Percentiles rank a stretch among this genome's conserved stretches.
phyloP scores from a whole-genome alignment of 2,329 filamentous ascomycete species.

The Bretziella fagacearum region DNA sequence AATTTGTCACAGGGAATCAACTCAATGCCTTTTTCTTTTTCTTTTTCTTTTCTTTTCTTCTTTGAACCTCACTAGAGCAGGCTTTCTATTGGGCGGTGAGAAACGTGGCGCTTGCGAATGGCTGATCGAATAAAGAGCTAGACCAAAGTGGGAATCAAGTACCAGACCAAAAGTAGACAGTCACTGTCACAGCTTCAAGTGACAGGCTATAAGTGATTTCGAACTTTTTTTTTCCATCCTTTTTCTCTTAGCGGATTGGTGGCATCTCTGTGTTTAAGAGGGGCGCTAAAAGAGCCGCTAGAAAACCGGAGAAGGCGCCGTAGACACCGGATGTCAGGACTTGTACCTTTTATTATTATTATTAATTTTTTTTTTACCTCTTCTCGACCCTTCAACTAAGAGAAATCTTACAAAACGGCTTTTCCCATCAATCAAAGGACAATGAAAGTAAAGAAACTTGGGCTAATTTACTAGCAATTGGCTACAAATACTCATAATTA shows the following conservation, averaged over 20 bases:
- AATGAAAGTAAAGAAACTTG: too few species aligned
- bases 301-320: not conserved
- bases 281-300: too few species aligned
- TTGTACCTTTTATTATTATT: not conserved
- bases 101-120: not conserved
- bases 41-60: not conserved
- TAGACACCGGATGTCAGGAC: not conserved
- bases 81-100: not conserved
- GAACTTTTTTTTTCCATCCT: too few species aligned
- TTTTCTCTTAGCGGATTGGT: too few species aligned
- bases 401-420: too few species aligned
- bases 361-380: not conserved
- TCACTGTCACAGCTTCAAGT: not conserved
- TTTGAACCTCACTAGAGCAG: not conserved
- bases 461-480: too few species aligned
- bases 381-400: too few species aligned
- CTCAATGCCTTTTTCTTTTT: not conserved
- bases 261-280: too few species aligned
- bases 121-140: not conserved
- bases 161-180: slow-evolving; percentile 4
- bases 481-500: too few species aligned
- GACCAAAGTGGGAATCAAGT: not conserved
- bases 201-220: not conserved
- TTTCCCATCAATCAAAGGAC: too few species aligned
- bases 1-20: not conserved